Conservation (phyloP, 2,329 filamentous ascomycete genomes). For the Ophiostoma ulmi region DNA sequence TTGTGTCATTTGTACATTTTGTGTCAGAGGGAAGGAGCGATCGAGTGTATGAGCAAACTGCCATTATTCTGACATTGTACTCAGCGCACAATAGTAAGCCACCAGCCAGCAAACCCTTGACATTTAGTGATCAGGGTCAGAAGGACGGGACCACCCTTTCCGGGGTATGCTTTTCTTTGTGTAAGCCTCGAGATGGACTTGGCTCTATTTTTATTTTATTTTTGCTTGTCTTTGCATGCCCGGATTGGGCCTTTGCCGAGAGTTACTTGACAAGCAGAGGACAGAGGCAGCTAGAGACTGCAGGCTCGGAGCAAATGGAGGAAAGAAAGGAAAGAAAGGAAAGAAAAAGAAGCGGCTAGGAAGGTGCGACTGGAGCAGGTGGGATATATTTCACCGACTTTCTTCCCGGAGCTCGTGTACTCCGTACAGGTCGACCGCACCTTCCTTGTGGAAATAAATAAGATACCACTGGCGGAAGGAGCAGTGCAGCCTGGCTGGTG, state of each 20-base stretch:
- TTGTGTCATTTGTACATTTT: background rate
- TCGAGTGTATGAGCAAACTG: background rate
- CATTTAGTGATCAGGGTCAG: background rate
- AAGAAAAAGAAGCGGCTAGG: background rate
- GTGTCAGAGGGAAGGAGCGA: background rate
- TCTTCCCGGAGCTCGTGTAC: background rate
- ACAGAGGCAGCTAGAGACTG: background rate
- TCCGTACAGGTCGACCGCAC: background rate
- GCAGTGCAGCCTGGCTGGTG: too few species aligned
- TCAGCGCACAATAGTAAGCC: background rate
- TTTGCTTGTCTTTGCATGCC: background rate
- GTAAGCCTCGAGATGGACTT: background rate
- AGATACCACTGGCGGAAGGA: background rate
- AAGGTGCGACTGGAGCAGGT: background rate
- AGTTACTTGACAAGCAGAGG: background rate
- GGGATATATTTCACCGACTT: background rate
- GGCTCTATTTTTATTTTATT: background rate
- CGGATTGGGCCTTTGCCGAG: background rate
- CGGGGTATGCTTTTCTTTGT: background rate
- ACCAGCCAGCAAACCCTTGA: background rate
- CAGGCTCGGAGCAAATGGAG: background rate
- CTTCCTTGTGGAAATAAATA: conserved; percentile 7
- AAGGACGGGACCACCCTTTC: background rate
- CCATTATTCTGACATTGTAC: background rate
- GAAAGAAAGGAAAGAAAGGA: background rate